A percentile compares a stretch with the other conserved stretches of the same genome.
Evolutionary conservation across 202 grass and related monocot species (phyloP).

Genomic region (Elaeis oleifera): DNA sequence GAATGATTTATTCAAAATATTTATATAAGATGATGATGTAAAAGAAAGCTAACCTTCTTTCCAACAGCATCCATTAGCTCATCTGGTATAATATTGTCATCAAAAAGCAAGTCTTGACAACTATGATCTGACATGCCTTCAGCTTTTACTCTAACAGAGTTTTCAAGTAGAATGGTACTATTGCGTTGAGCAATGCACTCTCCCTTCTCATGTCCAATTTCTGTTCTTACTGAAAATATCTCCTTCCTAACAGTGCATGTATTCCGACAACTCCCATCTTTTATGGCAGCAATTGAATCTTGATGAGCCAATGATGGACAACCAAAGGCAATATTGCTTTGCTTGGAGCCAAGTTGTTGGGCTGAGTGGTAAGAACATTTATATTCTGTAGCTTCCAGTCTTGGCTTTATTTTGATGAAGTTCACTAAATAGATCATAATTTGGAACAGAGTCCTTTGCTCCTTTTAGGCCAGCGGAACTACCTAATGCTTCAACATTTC

Average conservation of each 20-base stretch:
- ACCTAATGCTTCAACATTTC: neutral
- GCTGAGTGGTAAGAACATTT: constrained; percentile 8
- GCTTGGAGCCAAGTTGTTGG: neutral
- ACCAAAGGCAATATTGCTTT: neutral
- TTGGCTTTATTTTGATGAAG: constrained; percentile 3
- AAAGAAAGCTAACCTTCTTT: constrained; percentile 5
- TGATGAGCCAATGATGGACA: constrained; percentile 1
- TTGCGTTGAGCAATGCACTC: too few species aligned
- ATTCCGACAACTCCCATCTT: neutral
- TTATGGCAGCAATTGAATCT: neutral
- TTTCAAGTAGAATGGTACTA: too few species aligned
- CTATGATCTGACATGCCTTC: too few species aligned
- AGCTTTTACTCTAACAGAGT: too few species aligned
- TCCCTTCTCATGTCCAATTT: too few species aligned
- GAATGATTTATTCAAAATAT: too few species aligned
- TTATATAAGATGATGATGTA: too few species aligned
- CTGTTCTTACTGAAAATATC: too few species aligned
- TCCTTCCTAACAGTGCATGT: too few species aligned
- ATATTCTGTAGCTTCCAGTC: constrained; percentile 5
- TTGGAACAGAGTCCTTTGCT: neutral
- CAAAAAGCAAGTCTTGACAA: neutral
- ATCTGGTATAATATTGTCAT: constrained; percentile 1
- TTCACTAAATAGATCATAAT: neutral
- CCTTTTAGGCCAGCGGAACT: neutral
- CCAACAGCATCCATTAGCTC: constrained; percentile 10